These are phyloP conservation scores for Penicillium pulvis DNA, from an alignment of 495 filamentous ascomycete species.

Conservation along the genomic window DNA sequence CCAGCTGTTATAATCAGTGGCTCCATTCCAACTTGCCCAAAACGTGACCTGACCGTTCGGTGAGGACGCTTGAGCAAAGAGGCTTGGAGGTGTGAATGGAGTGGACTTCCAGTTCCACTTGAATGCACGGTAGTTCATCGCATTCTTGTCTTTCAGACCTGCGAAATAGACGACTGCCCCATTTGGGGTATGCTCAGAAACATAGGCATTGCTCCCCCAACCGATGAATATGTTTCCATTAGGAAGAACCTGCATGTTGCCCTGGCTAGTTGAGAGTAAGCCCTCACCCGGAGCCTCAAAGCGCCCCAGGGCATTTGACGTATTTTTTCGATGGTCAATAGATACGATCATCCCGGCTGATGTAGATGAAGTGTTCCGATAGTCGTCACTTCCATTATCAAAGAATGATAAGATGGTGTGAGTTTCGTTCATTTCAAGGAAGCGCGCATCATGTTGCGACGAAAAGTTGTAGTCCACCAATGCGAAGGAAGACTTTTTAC, in stretches of 20 bases:
- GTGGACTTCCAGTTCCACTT: too few species aligned
- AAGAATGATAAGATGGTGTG: neutral
- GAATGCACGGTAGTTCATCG: too few species aligned
- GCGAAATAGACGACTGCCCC: too few species aligned
- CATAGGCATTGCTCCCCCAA: constrained; percentile 37
- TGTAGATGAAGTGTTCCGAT: neutral
- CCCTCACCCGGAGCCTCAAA: too few species aligned
- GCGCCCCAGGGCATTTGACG: constrained; percentile 28
- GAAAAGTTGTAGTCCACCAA: too few species aligned
- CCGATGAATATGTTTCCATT: constrained; percentile 50
- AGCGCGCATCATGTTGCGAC: neutral
- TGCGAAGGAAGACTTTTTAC: neutral
- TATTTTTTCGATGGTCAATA: neutral
- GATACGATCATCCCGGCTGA: neutral
- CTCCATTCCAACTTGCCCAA: too few species aligned
- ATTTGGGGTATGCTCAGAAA: too few species aligned
- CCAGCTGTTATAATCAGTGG: too few species aligned
- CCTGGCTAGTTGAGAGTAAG: constrained; percentile 41
- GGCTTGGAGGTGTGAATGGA: too few species aligned
- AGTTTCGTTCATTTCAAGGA: neutral
- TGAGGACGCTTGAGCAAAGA: too few species aligned
- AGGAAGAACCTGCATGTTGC: constrained; percentile 53
- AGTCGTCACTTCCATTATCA: neutral
- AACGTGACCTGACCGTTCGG: too few species aligned
- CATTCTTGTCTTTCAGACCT: too few species aligned